Base-by-base conservation (phyloP, 2,329 filamentous ascomycete species). In the Aspergillus versicolor region DNA sequence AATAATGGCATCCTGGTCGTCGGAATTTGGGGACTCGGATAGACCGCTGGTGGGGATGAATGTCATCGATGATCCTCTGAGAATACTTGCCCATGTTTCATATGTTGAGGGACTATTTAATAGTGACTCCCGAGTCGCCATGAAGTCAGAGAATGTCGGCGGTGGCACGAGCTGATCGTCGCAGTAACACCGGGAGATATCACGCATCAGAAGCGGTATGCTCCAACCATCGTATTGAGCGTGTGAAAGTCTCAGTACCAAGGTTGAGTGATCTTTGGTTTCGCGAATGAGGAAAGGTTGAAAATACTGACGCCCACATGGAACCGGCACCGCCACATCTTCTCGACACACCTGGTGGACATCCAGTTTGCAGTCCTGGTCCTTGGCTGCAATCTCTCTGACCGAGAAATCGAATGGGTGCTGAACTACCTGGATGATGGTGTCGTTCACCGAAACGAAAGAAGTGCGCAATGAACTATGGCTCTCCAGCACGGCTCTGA, bases 171-270 rank as follows among this genome's bases (percentile, higher is more conserved):
- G n/a, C 17, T 11, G n/a, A 9, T 9, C 17, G 40, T 27, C 24
- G 6, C 13, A 4, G 27, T 58, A 58, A 7, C 30, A 22, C 9
- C 15, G 22, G 19, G 6, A 19, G 3, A 58, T 43, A 12, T 38
- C 51, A 30, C n/a, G 5, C 6, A 40, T 15, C 15, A 58, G 3
- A 17, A 30, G 37, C 7, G 51, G 22, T 12, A 51, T 11, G 9
- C 32, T 49, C 7, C 37, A 8, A n/a, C 44, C 50, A 37, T 54
- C 56, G 32, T 58, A 58, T 34, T 58, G 56, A 5, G 56, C 51
- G 30, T 58, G 56, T 11, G 50, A 54, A 12, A 58, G 5, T n/a
- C 56, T 44, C 24, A 58, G 13, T 15, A 58, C 42, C 5, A 58
- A n/a, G 9, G 40, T 42, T 8, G 9, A 6, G 6, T 17, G 40